phyloP scores from a whole-genome alignment of 176 grass and related monocot genomes.

The Avena eriantha region DNA sequence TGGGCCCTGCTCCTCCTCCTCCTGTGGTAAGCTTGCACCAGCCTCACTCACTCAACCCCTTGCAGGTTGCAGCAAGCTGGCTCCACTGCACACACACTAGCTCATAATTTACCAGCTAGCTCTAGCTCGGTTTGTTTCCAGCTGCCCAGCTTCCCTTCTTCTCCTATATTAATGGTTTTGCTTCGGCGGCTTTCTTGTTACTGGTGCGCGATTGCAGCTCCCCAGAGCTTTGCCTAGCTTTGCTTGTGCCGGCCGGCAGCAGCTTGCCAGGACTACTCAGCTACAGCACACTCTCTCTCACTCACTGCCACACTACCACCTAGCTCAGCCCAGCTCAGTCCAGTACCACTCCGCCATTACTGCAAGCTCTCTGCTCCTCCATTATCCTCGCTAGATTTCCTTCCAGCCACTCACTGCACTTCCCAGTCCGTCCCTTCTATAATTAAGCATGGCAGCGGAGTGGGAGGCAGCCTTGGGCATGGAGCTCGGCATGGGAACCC shows the following conservation, averaged over 20 bases:
- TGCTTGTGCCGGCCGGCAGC: neutral
- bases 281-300: neutral
- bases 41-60: neutral
- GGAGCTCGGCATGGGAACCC: conserved; percentile 51
- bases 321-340: neutral
- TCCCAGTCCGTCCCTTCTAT: neutral
- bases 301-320: neutral
- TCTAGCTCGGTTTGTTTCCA: neutral
- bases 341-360: conserved; percentile 15
- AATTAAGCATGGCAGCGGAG: conserved; percentile 55
- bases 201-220: conserved; percentile 35
- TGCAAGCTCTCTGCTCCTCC: neutral
- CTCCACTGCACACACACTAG: neutral
- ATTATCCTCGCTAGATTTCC: neutral
- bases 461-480: conserved; percentile 62
- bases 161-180: conserved; percentile 39
- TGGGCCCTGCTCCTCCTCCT: neutral
- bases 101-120: neutral
- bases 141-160: neutral
- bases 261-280: neutral
- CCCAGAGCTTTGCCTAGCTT: conserved; percentile 1
- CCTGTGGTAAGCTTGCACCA: neutral
- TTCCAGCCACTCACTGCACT: neutral
- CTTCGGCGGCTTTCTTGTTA: conserved; percentile 33
- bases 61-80: neutral